Conservation (phyloP, 2,329 filamentous ascomycete genomes). For the Alternaria atra region DNA sequence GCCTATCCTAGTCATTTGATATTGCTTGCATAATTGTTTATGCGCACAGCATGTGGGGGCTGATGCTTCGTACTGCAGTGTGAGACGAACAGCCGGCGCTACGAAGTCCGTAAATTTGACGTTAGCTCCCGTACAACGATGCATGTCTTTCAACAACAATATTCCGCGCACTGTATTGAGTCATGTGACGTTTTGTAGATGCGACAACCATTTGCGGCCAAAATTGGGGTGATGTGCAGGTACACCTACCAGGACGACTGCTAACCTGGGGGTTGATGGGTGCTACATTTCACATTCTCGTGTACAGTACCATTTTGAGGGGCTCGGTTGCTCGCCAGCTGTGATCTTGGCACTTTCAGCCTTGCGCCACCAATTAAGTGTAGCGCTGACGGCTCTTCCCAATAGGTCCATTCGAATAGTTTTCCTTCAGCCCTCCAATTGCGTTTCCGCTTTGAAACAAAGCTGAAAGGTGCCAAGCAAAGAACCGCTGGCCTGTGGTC, state of each 20-base stretch:
- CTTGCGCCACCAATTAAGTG: constrained; percentile 28
- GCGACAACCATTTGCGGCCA: not conserved
- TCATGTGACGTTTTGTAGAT: not conserved
- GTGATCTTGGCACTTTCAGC: constrained; percentile 33
- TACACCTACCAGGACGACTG: not conserved
- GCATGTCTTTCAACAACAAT: not conserved
- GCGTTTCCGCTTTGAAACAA: not conserved
- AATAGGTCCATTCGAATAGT: not conserved
- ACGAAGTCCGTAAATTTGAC: not conserved
- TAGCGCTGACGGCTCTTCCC: constrained; percentile 17
- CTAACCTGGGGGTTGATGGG: not conserved
- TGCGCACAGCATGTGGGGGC: not conserved
- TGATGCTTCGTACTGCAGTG: not conserved
- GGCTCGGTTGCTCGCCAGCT: constrained; percentile 8
- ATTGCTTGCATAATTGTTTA: not conserved
- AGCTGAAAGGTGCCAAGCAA: constrained; percentile 11
- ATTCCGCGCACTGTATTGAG: too few relatives aligned
- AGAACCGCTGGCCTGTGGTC: constrained; percentile 4
- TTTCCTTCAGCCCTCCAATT: constrained; percentile 4
- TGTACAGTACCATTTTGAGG: constrained; percentile 9
- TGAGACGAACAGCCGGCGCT: not conserved
- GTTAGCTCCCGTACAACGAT: not conserved
- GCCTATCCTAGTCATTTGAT: not conserved
- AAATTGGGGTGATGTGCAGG: not conserved
- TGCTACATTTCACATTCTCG: constrained; percentile 10